phyloP scores from a whole-genome alignment of 352 stramenopile genomes.

The Phytophthora sojae region DNA sequence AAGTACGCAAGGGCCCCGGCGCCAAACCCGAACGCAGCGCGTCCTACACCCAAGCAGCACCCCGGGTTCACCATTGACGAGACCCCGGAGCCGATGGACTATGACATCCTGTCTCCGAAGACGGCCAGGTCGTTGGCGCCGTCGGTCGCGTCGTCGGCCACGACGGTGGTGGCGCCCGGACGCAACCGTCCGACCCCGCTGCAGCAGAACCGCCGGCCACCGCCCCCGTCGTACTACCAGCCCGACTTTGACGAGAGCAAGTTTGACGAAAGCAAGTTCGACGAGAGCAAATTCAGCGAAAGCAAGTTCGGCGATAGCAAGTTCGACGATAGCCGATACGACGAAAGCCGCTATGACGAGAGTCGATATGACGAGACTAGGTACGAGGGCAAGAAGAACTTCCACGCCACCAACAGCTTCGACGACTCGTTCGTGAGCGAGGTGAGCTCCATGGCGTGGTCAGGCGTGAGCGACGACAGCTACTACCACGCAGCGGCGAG shows the following conservation, averaged over 20 bases:
- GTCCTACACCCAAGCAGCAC: constrained; percentile 17
- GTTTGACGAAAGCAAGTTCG: constrained; percentile 20
- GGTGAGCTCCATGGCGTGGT: constrained; percentile 43
- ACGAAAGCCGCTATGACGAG: constrained; percentile 29
- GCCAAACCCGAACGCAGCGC: constrained; percentile 7
- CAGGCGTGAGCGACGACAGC: constrained; percentile 37
- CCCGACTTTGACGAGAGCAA: constrained; percentile 12
- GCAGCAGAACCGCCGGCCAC: constrained; percentile 37
- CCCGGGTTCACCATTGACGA: constrained; percentile 30
- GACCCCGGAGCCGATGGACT: constrained; percentile 18
- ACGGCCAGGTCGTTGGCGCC: constrained; percentile 36
- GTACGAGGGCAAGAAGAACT: constrained; percentile 16
- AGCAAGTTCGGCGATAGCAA: constrained; percentile 27
- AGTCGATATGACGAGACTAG: constrained; percentile 27
- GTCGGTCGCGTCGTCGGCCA: constrained; percentile 39
- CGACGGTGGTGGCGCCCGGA: constrained; percentile 34
- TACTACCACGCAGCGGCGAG: constrained; percentile 37
- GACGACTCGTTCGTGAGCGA: constrained; percentile 41
- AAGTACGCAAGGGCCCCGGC: constrained; percentile 28
- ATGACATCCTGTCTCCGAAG: constrained; percentile 39
- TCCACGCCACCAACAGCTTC: constrained; percentile 26
- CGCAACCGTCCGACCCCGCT: constrained; percentile 41
- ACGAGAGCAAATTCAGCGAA: constrained; percentile 12
- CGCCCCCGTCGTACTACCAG: constrained; percentile 32
- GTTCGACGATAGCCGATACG: constrained; percentile 17